Evolutionary conservation across 169 alveolate species (phyloP).

Genomic region (Theileria luwenshuni): DNA sequence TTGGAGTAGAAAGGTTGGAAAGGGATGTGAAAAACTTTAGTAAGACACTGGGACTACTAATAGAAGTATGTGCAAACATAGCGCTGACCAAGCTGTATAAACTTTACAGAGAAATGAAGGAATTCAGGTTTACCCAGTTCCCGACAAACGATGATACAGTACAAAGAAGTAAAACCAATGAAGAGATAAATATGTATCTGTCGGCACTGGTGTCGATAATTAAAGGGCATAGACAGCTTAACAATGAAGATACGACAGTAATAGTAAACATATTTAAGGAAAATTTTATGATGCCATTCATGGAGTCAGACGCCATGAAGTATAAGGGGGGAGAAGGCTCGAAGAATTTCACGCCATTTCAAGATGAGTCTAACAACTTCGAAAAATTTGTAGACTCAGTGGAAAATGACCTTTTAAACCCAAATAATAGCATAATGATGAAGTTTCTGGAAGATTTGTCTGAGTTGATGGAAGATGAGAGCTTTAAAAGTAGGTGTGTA

Average conservation of each 20-base stretch:
- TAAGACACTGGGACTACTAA: conserved; percentile 10
- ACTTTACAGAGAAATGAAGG: conserved; percentile 34
- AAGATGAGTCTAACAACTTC: conserved; percentile 32
- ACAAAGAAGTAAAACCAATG: not conserved
- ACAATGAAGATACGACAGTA: not conserved
- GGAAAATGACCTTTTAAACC: conserved; percentile 15
- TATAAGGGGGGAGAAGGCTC: not conserved
- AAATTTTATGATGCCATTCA: conserved; percentile 12
- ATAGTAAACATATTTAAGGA: conserved; percentile 10
- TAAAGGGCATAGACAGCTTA: conserved; percentile 42
- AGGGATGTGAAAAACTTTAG: not conserved
- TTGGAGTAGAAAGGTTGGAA: not conserved
- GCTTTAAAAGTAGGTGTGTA: conserved; percentile 43
- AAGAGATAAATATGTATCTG: conserved; percentile 28
- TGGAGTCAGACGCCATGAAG: conserved; percentile 7
- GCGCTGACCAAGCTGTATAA: conserved; percentile 27
- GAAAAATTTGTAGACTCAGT: conserved; percentile 35
- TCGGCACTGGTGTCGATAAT: conserved; percentile 50
- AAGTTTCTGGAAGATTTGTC: conserved; percentile 50
- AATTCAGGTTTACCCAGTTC: not conserved
- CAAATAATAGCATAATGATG: conserved; percentile 41
- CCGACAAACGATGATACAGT: not conserved
- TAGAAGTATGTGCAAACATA: conserved; percentile 22
- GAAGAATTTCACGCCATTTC: conserved; percentile 14
- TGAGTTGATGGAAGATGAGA: conserved; percentile 22